Evolutionary conservation across 139 green algal genomes (phyloP).

Genomic region (Ettlia oleoabundans): DNA sequence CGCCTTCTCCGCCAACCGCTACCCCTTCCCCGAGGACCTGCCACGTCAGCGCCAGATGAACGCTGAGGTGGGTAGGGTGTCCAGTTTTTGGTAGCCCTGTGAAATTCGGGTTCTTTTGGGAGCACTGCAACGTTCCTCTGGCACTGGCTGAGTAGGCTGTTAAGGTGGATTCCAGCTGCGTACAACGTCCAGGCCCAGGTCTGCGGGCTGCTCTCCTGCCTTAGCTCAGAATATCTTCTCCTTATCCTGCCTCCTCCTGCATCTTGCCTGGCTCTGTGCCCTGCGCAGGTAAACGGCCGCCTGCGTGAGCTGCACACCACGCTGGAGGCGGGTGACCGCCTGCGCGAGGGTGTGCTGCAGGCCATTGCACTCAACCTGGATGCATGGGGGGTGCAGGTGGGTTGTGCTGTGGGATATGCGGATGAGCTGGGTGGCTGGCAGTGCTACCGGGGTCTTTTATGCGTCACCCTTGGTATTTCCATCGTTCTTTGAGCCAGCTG

Average conservation of each 20-base stretch:
- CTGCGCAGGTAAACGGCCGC: slow-evolving; percentile 65
- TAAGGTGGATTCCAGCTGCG: too few relatives aligned
- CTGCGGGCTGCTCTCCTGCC: background rate
- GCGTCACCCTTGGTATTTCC: too few relatives aligned
- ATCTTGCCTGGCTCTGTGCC: background rate
- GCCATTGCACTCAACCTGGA: slow-evolving; percentile 72
- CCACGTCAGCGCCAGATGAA: slow-evolving; percentile 89
- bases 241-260: background rate
- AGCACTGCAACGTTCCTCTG: too few relatives aligned
- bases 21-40: slow-evolving; percentile 96
- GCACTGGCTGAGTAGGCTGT: too few relatives aligned
- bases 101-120: too few relatives aligned
- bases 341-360: slow-evolving; percentile 76
- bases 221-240: too few relatives aligned
- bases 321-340: slow-evolving; percentile 83
- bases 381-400: slow-evolving; percentile 66
- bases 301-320: slow-evolving; percentile 92
- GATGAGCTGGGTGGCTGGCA: background rate
- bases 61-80: slow-evolving; percentile 66
- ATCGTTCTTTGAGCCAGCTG: too few relatives aligned
- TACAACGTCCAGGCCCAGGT: background rate
- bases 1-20: slow-evolving; percentile 93
- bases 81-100: too few relatives aligned
- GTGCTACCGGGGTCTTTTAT: too few relatives aligned
- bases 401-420: too few relatives aligned